phyloP scores from a whole-genome alignment of 371 early-diverging fungal species.

The Cokeromyces recurvatus region DNA sequence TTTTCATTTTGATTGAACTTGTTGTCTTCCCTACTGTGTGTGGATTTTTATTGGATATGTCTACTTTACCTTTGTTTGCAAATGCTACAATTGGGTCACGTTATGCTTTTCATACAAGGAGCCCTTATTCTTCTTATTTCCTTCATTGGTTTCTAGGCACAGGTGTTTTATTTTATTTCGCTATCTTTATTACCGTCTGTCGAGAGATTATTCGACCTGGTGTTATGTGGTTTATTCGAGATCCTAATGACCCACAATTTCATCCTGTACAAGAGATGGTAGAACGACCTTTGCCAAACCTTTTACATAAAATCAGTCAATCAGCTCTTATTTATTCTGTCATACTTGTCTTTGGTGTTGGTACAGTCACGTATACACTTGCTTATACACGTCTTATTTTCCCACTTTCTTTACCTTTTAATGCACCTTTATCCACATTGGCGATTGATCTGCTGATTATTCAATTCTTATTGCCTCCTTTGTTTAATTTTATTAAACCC shows the following conservation, averaged over 20 bases:
- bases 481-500: conserved; percentile 54
- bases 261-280: conserved; percentile 89
- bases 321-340: conserved; percentile 78
- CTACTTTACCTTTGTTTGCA: conserved; percentile 72
- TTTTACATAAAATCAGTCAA: conserved; percentile 75
- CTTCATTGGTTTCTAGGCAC: conserved; percentile 93
- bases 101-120: conserved; percentile 49
- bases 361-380: conserved; percentile 50
- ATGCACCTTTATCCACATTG: conserved; percentile 37
- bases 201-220: conserved; percentile 85
- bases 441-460: conserved; percentile 72
- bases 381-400: conserved; percentile 36
- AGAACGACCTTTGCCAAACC: conserved; percentile 67
- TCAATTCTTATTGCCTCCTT: conserved; percentile 70
- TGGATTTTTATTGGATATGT: conserved; percentile 82
- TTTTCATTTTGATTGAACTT: conserved; percentile 85
- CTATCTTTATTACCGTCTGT: conserved; percentile 76
- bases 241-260: conserved; percentile 92
- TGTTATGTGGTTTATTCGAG: conserved; percentile 95
- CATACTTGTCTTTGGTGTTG: conserved; percentile 67
- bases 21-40: conserved; percentile 83
- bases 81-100: conserved; percentile 58
- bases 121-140: conserved; percentile 69
- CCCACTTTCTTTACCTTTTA: conserved; percentile 48
- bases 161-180: conserved; percentile 88